Percentiles rank a stretch among this genome's conserved stretches.
Conservation (phyloP, 2,329 filamentous ascomycete genomes). For the Calonectria leucothoes region DNA sequence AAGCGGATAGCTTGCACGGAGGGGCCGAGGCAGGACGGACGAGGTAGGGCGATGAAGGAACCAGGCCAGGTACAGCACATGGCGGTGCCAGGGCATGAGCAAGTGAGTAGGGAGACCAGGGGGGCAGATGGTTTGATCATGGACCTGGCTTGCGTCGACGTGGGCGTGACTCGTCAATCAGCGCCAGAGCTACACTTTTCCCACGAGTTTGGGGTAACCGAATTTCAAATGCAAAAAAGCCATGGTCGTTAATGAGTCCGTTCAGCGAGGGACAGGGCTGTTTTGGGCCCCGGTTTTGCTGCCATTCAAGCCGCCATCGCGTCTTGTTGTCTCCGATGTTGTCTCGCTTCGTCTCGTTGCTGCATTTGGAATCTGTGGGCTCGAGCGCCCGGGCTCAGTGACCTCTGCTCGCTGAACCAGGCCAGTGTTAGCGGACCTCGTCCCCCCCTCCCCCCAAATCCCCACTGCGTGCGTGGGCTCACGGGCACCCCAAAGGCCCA, state of each 20-base stretch:
- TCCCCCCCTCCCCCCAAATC: not conserved
- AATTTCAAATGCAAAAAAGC: not conserved
- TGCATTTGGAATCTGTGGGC: not conserved
- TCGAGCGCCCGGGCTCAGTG: conserved; percentile 2
- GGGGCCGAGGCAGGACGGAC: not conserved
- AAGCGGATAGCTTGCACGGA: not conserved
- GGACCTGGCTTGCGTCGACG: not conserved
- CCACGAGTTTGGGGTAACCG: not conserved
- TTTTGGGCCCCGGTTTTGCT: conserved; percentile 3
- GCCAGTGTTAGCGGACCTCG: not conserved
- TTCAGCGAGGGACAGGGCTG: not conserved
- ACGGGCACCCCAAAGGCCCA: conserved; percentile 1
- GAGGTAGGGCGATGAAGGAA: not conserved
- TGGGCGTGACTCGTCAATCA: not conserved
- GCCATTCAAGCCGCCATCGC: not conserved
- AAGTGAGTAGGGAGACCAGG: not conserved
- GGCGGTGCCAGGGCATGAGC: not conserved
- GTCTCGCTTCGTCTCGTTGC: conserved; percentile 1
- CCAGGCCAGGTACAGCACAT: too few species aligned
- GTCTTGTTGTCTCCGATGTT: conserved; percentile 19
- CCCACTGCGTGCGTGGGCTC: conserved; percentile 2
- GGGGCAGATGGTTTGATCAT: not conserved
- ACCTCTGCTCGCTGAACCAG: not conserved
- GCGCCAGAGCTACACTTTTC: not conserved
- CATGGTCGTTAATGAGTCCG: not conserved